Evolutionary conservation across 164 flowering plant species (phyloP), one percentile per base, ranked within the genome.

Genomic region (Magnolia kwangsiensis): DNA sequence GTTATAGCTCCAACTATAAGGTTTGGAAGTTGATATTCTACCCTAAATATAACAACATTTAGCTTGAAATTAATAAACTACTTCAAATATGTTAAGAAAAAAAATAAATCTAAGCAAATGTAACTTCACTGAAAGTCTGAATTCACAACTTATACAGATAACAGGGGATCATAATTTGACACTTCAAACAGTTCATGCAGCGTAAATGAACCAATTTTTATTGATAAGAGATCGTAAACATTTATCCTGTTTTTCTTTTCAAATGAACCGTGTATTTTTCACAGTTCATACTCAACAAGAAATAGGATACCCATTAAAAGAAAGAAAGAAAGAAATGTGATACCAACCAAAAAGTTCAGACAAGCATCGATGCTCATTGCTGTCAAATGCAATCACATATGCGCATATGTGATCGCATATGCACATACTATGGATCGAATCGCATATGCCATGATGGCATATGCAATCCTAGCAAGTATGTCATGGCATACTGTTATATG

Each of bases 21-120:
- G 76, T 94, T 96, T 64, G 98, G 97, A 68, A 96, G 95, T 83
- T 94, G 94, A 83, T 96, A 96, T 78, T 96, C 99, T 74, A 96
- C 75, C 90, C 99, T 96, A 91, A 76, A 27, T 71, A 19, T 19
- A 68, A 68, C 16, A 31, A 29, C 16, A 68, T 29, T 19, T 4
- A 68, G n/a, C 18, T 16, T 6, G 71, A 16, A 55, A 11, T 55
- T 55, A 55, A 55, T 55, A 11, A 55, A 55, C 61, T 55, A 55
- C 45, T 37, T 37, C 4, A 55, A 55, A 55, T 55, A 11, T 55
- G 61, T 11, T 16, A 10, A 55, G 1, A 0, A 55, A 11, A 16
- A 3, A 55, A 5, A 55, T 8, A 11, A 55, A 55, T 16, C 7
- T 55, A 55, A 16, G 18, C 18, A 11, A 55, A 55, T 1, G 10